Percentiles rank a stretch among this genome's conserved stretches.
Evolutionary conservation across 805 yeast species (phyloP).

Genomic region (Spathaspora sp.): DNA sequence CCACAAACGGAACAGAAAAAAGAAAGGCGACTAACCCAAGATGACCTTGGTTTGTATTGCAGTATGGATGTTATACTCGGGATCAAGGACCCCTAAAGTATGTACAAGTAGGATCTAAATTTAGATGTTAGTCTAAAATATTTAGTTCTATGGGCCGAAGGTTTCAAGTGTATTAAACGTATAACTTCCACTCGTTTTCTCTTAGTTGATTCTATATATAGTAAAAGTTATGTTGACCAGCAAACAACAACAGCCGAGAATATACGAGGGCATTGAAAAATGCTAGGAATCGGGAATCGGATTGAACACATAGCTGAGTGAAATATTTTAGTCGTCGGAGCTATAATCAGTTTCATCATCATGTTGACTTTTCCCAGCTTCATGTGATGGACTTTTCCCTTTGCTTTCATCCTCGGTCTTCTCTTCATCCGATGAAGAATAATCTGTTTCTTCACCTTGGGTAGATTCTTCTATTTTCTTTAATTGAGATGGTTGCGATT

Average conservation of each 20-base stretch:
- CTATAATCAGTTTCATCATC: slow-evolving; percentile 10
- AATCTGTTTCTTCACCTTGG: slow-evolving; percentile 5
- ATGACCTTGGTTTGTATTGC: neutral
- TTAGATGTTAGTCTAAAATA: too few species aligned
- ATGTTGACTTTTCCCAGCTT: slow-evolving; percentile 1
- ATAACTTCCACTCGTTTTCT: too few species aligned
- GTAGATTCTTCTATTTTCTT: neutral
- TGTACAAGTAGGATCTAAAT: too few species aligned
- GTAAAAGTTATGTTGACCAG: too few species aligned
- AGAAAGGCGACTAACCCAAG: neutral
- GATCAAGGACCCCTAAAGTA: too few species aligned
- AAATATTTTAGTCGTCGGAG: slow-evolving; percentile 3
- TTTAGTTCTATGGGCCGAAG: too few species aligned
- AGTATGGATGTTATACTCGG: neutral
- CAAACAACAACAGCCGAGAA: too few species aligned
- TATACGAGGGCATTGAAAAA: too few species aligned
- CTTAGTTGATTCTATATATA: too few species aligned
- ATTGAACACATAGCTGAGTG: too few species aligned
- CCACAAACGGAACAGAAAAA: neutral
- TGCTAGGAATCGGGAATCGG: too few species aligned
- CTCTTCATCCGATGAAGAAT: slow-evolving; percentile 4
- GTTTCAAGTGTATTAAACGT: too few species aligned
- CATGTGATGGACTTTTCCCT: neutral
- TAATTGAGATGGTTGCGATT: neutral
- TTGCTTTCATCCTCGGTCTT: neutral